Conservation (phyloP, 2,329 filamentous ascomycete species). For the Fusarium temperatum region DNA sequence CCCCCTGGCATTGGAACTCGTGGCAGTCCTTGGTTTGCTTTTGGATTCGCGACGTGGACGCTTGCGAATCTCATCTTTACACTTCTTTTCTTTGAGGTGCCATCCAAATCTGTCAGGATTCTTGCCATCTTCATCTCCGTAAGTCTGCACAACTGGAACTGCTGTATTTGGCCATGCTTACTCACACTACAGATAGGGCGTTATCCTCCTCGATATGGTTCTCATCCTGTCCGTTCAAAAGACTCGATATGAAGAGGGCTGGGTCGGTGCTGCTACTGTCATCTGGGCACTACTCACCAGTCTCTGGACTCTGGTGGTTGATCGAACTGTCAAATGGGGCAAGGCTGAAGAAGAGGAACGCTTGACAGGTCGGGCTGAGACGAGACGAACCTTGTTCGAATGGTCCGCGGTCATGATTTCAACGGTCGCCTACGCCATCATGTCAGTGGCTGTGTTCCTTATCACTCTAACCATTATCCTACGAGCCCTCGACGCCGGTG, state of each 20-base stretch:
- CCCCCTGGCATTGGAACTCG: conserved; percentile 86
- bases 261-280: conserved; percentile 88
- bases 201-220: conserved; percentile 71
- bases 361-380: conserved; percentile 88
- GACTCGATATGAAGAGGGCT: conserved; percentile 84
- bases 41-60: conserved; percentile 83
- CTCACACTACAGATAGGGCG: conserved; percentile 35
- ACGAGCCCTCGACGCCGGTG: conserved; percentile 79
- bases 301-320: conserved; percentile 80
- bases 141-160: background rate
- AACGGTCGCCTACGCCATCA: conserved; percentile 74
- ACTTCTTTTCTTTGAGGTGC: conserved; percentile 87
- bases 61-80: conserved; percentile 78
- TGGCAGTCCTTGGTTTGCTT: conserved; percentile 92
- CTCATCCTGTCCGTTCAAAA: conserved; percentile 79
- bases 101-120: conserved; percentile 81
- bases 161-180: conserved; percentile 31
- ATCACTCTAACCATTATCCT: conserved; percentile 83
- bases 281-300: conserved; percentile 83
- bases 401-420: conserved; percentile 84
- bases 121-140: conserved; percentile 72
- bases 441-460: conserved; percentile 75
- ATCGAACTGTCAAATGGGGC: conserved; percentile 87
- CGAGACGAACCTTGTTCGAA: conserved; percentile 80
- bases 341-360: conserved; percentile 93